Percentiles rank a stretch among this genome's conserved stretches.
phyloP scores from a whole-genome alignment of 352 stramenopile genomes.

The Thalassiosira delicatula region DNA sequence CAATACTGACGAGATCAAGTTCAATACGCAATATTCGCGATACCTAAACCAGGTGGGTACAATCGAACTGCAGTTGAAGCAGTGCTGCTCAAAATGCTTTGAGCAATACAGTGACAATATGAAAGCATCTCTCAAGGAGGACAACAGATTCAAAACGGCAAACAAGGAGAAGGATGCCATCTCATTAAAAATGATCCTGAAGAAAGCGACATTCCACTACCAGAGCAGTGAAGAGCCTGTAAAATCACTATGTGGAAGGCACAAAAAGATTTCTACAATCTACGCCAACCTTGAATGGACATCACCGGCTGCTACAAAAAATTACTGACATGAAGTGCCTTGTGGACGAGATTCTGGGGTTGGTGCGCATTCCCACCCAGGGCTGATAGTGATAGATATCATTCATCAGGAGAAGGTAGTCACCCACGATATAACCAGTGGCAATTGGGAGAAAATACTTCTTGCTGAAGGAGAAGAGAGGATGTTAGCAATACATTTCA shows the following conservation, averaged over 20 bases:
- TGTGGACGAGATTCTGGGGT: slow-evolving; percentile 8
- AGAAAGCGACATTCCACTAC: slow-evolving; percentile 4
- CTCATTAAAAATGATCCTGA: not conserved
- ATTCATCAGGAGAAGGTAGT: not conserved
- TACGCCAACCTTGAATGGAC: slow-evolving; percentile 10
- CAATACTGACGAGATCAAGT: slow-evolving; percentile 10
- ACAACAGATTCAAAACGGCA: not conserved
- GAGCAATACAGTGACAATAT: slow-evolving; percentile 15
- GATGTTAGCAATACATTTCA: not conserved
- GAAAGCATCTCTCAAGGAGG: slow-evolving; percentile 3
- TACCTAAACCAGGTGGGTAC: not conserved
- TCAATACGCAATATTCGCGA: not conserved
- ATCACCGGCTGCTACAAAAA: not conserved
- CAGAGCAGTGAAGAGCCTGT: slow-evolving; percentile 3
- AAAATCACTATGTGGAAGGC: slow-evolving; percentile 4
- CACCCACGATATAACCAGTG: not conserved
- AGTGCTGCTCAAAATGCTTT: slow-evolving; percentile 10
- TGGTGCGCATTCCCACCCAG: too few species aligned
- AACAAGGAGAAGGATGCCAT: slow-evolving; percentile 7
- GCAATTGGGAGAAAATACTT: not conserved
- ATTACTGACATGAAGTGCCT: slow-evolving; percentile 1
- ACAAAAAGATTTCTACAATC: slow-evolving; percentile 6
- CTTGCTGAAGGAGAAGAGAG: not conserved
- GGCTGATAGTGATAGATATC: slow-evolving; percentile 1
- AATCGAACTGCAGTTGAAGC: slow-evolving; percentile 6